phyloP scores from a whole-genome alignment of 2,329 filamentous ascomycete species.

The Colletotrichum sp. region DNA sequence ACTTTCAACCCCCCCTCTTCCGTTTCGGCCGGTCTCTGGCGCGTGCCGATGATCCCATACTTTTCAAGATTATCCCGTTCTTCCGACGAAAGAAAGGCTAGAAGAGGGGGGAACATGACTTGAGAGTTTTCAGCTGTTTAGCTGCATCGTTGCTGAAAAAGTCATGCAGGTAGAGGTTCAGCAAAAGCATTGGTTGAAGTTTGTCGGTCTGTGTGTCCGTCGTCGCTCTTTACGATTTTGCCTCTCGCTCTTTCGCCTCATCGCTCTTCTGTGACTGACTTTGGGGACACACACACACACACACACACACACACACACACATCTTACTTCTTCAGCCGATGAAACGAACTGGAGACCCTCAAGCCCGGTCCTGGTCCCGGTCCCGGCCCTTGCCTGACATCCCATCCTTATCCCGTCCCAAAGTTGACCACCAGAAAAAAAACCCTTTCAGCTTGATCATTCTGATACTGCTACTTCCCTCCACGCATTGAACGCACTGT shows the following conservation, averaged over 20 bases:
- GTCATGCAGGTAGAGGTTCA: not conserved
- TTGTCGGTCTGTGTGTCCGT: not conserved
- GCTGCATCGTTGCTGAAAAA: not conserved
- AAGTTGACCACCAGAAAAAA: not conserved
- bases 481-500: slow-evolving; percentile 4
- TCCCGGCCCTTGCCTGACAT: slow-evolving; percentile 3
- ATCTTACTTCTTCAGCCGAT: not conserved
- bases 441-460: not conserved
- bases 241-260: not conserved
- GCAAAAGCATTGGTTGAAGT: not conserved
- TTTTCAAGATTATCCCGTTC: not conserved
- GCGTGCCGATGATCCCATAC: not conserved
- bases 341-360: slow-evolving; percentile 14
- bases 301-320: not conserved
- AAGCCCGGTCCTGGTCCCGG: not conserved
- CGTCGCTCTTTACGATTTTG: not conserved
- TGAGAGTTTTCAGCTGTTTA: not conserved
- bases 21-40: slow-evolving; percentile 2
- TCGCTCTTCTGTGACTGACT: not conserved
- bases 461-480: not conserved
- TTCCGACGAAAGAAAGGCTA: not conserved
- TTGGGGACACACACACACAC: not conserved
- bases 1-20: not conserved
- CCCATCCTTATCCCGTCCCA: slow-evolving; percentile 1
- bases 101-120: not conserved